Base-by-base conservation (phyloP, 176 grass and related monocot species). In the Stipa capillata region DNA sequence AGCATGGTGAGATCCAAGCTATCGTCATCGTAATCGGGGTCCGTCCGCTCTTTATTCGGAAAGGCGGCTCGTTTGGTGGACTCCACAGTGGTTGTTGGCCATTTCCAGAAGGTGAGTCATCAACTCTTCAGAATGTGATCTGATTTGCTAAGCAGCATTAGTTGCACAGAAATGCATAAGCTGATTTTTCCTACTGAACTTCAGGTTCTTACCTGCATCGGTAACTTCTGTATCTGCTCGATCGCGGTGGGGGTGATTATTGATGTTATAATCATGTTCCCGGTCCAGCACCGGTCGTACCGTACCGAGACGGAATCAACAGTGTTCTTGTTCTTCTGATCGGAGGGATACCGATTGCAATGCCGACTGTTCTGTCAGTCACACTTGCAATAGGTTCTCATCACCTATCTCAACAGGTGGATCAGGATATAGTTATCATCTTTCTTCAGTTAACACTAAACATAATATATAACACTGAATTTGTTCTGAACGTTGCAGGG, bases 151-250 rank as follows among this genome's bases (percentile, higher is more conserved):
- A 52, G 35, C 8, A 52, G 35, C 8, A 37, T 25, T 59, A 23
- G 65, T 68, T 27, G 65, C 37, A 43, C 7, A 34, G 20, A 39
- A 14, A 15, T 81, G 40, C 4, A 25, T 69, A 18, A 68, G 51
- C 29, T 35, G 65, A n/a, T 20, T 36, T 44, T 52, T 45, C 35
- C 69, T 55, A 47, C 58, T 71, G 57, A 10, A 75, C 71, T 86
- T 72, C 69, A 97, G 94, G 91, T 97, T 71, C 89, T 97, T 65
- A 89, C 89, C 41, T 79, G 86, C 68, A 97, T 97, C 69, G 94
- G 94, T 10, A 97, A 97, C 63, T 93, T 97, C 50, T 97, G 94
- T 15, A 97, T 97, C 70, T 97, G 94, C 88, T 97, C 91, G 0
- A 97, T 97, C 20, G 74, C 64, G 28, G 23, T 89, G 14, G 94